Evolutionary conservation across 768 basidiomycete genomes (phyloP), one percentile per base, ranked within the genome.

Genomic region (Chalciporus chontae): DNA sequence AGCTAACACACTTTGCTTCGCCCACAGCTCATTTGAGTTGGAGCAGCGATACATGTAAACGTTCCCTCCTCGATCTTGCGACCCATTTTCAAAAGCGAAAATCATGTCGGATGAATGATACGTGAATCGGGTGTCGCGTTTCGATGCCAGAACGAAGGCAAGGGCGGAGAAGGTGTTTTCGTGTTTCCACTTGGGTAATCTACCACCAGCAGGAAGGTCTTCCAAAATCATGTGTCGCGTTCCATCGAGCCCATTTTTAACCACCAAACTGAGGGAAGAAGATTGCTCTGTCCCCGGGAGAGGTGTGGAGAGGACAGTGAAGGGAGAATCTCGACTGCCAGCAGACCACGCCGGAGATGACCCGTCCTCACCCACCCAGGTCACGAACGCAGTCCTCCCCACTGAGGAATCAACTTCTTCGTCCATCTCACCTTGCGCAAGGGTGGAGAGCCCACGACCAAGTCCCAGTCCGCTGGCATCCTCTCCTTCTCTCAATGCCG

Each of bases 91-190:
- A 57, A 97, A 94, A 0, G 92, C 92, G 41, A 92, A 71, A 2
- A 90, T 83, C 5, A 75, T 76, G 38, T 73, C 65, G 1, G 68
- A 67, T 0, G 77, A 66, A 61, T 97, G 93, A 60, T 87, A 80
- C 2, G 90, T 89, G 70, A 94, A 93, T 17, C 91, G 82, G 1
- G 88, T 83, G 66, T 97, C 92, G 24, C 81, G 84, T 64, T 97
- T 97, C 11, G 90, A 92, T 8, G 92, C 92, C 43, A 99, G 75
- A 36, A 99, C 95, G 63, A 97, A 99, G 1, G 92, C 80, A 21
- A 99, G 77, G 0, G 94, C 95, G 17, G 88, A 84, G 66, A 82
- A 94, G 0, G 95, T 97, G n/a, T 82, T 76, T 4, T 70, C 69
- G 65, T 99, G 95, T 44, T 60, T 73, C 93, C 90, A 95, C 26